Evolutionary conservation across 164 flowering plant species (phyloP).

Genomic region (Vitis riparia): DNA sequence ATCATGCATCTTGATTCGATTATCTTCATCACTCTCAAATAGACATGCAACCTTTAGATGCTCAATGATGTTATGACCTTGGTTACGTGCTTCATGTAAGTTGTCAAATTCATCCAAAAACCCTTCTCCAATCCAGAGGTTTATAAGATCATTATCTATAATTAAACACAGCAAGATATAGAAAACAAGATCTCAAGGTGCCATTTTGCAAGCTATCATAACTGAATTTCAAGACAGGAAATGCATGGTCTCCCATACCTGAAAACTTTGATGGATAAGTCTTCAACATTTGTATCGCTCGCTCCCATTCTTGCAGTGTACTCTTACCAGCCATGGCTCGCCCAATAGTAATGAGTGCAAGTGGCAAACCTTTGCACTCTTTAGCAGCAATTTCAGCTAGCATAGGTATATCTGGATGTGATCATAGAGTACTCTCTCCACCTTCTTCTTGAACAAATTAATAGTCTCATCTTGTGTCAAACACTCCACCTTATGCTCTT

Average conservation of each 20-base stretch:
- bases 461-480: slow-evolving; percentile 3
- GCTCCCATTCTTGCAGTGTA: slow-evolving; percentile 10
- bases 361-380: slow-evolving; percentile 16
- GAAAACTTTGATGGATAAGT: neutral
- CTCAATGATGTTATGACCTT: slow-evolving; percentile 5
- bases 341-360: slow-evolving; percentile 13
- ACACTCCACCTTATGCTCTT: slow-evolving; percentile 5
- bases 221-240: slow-evolving; percentile 9
- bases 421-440: neutral
- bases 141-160: neutral
- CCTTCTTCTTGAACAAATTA: slow-evolving; percentile 7
- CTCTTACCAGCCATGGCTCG: slow-evolving; percentile 14
- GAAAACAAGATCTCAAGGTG: slow-evolving; percentile 3
- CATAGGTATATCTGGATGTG: slow-evolving; percentile 10
- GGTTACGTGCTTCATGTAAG: neutral
- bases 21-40: neutral
- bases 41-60: slow-evolving; percentile 3
- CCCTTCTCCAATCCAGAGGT: slow-evolving; percentile 9
- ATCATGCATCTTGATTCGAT: slow-evolving; percentile 8
- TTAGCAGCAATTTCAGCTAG: slow-evolving; percentile 14
- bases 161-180: slow-evolving; percentile 8
- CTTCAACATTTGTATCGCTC: neutral
- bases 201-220: slow-evolving; percentile 11
- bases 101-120: slow-evolving; percentile 1
- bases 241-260: slow-evolving; percentile 10